These are phyloP conservation scores for Jimgerdemannia lactiflua DNA, from an alignment of 192 early-diverging fungal species.

Conservation along the genomic window DNA sequence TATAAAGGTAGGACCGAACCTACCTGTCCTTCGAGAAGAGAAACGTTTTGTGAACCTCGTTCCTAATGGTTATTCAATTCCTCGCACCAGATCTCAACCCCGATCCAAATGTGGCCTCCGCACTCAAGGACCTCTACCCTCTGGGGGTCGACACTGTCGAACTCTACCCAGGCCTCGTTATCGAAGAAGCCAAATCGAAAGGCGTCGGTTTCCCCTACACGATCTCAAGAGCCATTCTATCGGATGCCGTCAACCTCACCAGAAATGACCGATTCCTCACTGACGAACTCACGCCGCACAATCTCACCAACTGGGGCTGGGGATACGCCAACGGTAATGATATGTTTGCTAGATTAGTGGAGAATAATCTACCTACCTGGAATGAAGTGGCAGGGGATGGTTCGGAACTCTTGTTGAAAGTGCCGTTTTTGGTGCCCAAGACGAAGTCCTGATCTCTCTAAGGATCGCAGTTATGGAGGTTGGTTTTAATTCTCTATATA, in stretches of 20 bases:
- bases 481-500: no score
- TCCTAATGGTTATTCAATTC: no score
- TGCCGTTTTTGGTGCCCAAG: neutral
- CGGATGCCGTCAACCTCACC: slow-evolving; percentile 46
- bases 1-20: slow-evolving; percentile 38
- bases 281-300: slow-evolving; percentile 34
- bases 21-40: no score
- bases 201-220: slow-evolving; percentile 45
- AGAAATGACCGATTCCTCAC: slow-evolving; percentile 46
- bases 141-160: slow-evolving; percentile 39
- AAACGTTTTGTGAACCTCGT: no score
- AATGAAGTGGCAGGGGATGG: neutral
- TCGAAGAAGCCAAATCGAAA: slow-evolving; percentile 35
- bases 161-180: slow-evolving; percentile 45
- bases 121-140: no score
- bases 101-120: no score
- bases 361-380: neutral
- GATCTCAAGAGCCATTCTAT: slow-evolving; percentile 38
- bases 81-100: no score
- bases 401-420: neutral
- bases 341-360: neutral
- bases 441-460: no score
- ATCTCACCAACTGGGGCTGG: slow-evolving; percentile 45
- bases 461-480: no score
- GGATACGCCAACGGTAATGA: slow-evolving; percentile 21